phyloP scores from a whole-genome alignment of 2,329 filamentous ascomycete genomes.

The Beauveria varroae region DNA sequence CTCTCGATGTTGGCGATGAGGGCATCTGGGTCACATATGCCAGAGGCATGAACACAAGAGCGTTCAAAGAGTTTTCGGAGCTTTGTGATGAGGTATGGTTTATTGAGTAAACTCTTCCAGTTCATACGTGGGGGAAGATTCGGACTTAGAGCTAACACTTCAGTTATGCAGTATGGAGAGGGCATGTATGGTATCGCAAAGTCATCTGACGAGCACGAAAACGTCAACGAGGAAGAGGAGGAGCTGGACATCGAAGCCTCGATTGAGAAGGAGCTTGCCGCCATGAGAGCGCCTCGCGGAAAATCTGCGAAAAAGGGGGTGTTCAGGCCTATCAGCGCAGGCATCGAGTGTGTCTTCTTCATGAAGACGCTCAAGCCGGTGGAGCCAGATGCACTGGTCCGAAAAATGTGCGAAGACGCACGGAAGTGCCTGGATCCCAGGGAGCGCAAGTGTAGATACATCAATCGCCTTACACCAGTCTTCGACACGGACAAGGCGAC shows the following conservation, averaged over 20 bases:
- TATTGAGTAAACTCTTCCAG: constrained; percentile 1
- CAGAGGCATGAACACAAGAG: constrained; percentile 62
- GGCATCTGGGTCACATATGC: constrained; percentile 76
- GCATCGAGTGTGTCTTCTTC: constrained; percentile 57
- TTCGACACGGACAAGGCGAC: constrained; percentile 55
- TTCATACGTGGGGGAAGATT: not conserved
- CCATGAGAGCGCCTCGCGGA: constrained; percentile 42
- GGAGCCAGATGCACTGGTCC: constrained; percentile 47
- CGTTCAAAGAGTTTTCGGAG: constrained; percentile 57
- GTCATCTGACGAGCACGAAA: constrained; percentile 24
- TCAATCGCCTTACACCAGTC: constrained; percentile 51
- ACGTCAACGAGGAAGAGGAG: constrained; percentile 34
- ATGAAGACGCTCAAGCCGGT: constrained; percentile 49
- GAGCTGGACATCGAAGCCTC: constrained; percentile 63
- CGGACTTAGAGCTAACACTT: not conserved
- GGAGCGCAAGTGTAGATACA: constrained; percentile 44
- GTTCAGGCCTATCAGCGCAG: constrained; percentile 47
- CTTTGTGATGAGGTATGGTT: constrained; percentile 56
- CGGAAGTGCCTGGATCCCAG: constrained; percentile 31
- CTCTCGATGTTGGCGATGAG: constrained; percentile 58
- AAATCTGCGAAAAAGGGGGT: constrained; percentile 35
- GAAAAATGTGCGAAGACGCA: constrained; percentile 49
- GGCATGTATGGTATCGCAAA: constrained; percentile 47
- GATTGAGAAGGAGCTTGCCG: constrained; percentile 64
- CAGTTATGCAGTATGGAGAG: constrained; percentile 52